Conservation (phyloP, 345 rosid species). For the Linum usitatissimum region DNA sequence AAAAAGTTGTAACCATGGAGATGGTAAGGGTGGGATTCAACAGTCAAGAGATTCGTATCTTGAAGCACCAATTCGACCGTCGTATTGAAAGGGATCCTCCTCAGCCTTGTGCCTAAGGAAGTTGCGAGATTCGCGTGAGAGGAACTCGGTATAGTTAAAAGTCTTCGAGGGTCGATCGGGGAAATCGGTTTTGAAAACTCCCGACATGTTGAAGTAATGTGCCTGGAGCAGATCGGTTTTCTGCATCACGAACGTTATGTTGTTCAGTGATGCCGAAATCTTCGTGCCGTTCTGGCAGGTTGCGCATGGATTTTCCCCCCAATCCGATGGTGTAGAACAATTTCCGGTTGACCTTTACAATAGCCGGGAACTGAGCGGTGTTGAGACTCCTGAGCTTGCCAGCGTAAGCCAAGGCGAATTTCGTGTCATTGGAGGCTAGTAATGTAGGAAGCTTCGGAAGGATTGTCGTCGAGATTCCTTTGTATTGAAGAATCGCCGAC, state of each 20-base stretch:
- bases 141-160: conserved; percentile 19
- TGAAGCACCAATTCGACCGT: conserved; percentile 21
- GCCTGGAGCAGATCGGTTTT: conserved; percentile 18
- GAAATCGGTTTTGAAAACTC: conserved; percentile 17
- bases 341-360: conserved; percentile 14
- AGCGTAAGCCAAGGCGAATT: conserved; percentile 23
- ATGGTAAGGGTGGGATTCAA: conserved; percentile 21
- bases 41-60: conserved; percentile 20
- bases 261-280: conserved; percentile 19
- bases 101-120: conserved; percentile 17
- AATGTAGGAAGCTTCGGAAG: conserved; percentile 30
- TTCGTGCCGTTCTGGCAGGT: conserved; percentile 16
- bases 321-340: conserved; percentile 13
- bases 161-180: conserved; percentile 15
- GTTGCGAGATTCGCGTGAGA: conserved; percentile 21
- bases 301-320: conserved; percentile 14
- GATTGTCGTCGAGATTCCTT: conserved; percentile 46
- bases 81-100: conserved; percentile 23
- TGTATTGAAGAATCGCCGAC: conserved; percentile 67
- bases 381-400: conserved; percentile 15
- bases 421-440: conserved; percentile 51
- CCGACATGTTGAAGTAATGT: conserved; percentile 18
- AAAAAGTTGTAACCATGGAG: conserved; percentile 23
- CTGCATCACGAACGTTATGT: conserved; percentile 23
- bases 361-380: conserved; percentile 16